Evolutionary conservation across 371 early-diverging fungal genomes (phyloP).

Genomic region (Zopfochytrium polystomum): DNA sequence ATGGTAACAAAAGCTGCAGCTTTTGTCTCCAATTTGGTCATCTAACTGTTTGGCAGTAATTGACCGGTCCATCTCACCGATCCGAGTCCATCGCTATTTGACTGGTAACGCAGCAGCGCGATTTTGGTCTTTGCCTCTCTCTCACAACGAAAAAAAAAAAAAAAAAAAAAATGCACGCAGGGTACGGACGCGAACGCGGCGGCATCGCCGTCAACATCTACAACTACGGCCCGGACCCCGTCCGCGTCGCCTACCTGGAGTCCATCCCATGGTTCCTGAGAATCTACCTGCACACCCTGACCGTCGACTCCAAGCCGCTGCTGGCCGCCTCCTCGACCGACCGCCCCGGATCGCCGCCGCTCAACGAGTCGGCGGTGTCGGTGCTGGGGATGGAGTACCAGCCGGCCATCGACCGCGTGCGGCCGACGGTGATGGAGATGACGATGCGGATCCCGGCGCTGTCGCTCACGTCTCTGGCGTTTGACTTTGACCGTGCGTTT

Average conservation of each 20-base stretch:
- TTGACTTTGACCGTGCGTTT: conserved; percentile 86
- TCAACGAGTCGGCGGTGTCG: too few species aligned
- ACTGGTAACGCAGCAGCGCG: too few species aligned
- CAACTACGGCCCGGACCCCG: conserved; percentile 57
- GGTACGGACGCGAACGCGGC: conserved; percentile 78
- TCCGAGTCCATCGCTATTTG: conserved; percentile 70
- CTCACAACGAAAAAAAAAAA: too few species aligned
- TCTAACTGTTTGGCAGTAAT: not conserved
- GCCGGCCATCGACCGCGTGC: conserved; percentile 52
- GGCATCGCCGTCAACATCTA: conserved; percentile 69
- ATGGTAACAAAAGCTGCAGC: too few species aligned
- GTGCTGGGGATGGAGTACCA: too few species aligned
- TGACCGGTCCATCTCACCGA: conserved; percentile 14
- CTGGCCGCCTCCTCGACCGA: not conserved
- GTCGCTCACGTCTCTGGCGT: conserved; percentile 60
- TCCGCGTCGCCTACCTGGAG: conserved; percentile 67
- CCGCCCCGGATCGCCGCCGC: too few species aligned
- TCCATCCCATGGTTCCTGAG: conserved; percentile 89
- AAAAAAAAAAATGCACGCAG: too few species aligned
- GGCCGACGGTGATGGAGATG: conserved; percentile 80
- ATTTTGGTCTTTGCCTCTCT: too few species aligned
- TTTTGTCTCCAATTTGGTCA: too few species aligned
- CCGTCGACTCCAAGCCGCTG: not conserved
- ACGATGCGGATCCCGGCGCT: conserved; percentile 64
- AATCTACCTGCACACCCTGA: conserved; percentile 82